Evolutionary conservation across 805 yeast species (phyloP).

Genomic region (Ogataea siamensis): DNA sequence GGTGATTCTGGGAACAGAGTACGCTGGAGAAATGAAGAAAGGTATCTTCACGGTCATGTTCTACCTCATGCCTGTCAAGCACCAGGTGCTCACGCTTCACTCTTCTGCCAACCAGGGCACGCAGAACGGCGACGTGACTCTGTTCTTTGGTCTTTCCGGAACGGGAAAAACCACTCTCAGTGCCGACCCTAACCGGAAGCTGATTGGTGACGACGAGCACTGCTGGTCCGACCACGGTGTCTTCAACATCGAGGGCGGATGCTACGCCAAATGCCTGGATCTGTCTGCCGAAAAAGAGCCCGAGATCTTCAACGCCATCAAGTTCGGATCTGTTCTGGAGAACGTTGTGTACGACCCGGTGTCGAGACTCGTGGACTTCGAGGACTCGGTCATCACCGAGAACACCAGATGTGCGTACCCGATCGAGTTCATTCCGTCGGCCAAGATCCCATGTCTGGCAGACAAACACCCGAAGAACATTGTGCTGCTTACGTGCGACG

Average conservation of each 20-base stretch:
- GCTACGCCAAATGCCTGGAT: constrained; percentile 96
- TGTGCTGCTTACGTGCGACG: constrained; percentile 92
- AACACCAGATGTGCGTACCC: constrained; percentile 99
- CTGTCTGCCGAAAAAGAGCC: constrained; percentile 92
- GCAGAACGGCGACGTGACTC: constrained; percentile 78
- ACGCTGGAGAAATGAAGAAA: constrained; percentile 99
- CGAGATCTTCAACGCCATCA: constrained; percentile 92
- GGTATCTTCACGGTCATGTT: constrained; percentile 99
- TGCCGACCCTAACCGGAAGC: constrained; percentile 90
- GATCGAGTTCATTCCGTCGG: constrained; percentile 93
- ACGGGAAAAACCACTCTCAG: constrained; percentile 97
- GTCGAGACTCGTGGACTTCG: constrained; percentile 83
- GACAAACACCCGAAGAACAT: constrained; percentile 90
- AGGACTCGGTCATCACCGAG: constrained; percentile 80
- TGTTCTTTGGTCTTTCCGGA: constrained; percentile 96
- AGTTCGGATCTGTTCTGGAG: constrained; percentile 92
- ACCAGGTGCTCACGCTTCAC: constrained; percentile 88
- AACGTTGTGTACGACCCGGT: constrained; percentile 82
- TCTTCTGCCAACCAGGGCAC: constrained; percentile 93
- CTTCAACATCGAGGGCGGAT: constrained; percentile 98
- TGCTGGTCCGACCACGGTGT: constrained; percentile 99
- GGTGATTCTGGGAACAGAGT: constrained; percentile 98
- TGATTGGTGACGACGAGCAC: constrained; percentile 99
- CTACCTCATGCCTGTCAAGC: constrained; percentile 94
- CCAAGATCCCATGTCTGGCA: constrained; percentile 92